phyloP scores from a whole-genome alignment of 2,329 filamentous ascomycete species.

The Aspergillus puulaauensis region DNA sequence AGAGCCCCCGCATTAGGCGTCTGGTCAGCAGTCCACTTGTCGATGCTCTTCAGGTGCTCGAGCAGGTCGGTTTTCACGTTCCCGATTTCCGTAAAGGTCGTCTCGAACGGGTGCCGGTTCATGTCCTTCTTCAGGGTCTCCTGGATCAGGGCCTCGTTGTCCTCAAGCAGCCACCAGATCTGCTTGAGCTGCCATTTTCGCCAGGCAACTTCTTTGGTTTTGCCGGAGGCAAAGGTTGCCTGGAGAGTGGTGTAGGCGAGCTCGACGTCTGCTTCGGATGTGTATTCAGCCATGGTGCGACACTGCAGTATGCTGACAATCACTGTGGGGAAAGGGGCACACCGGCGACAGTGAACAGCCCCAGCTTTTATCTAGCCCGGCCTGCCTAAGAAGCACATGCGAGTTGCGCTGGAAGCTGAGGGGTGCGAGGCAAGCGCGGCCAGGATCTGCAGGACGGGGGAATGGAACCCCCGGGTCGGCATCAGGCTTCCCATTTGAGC shows the following conservation, averaged over 20 bases:
- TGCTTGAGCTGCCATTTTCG: constrained; percentile 45
- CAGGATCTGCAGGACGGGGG: neutral
- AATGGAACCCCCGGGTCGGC: neutral
- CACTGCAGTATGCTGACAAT: neutral
- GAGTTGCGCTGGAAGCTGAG: neutral
- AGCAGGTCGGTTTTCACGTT: constrained; percentile 38
- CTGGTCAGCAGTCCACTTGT: constrained; percentile 43
- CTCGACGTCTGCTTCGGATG: constrained; percentile 1
- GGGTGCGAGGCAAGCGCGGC: neutral
- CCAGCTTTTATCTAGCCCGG: too few species aligned
- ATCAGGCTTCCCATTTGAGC: neutral
- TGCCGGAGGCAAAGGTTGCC: constrained; percentile 28
- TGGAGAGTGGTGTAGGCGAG: constrained; percentile 5
- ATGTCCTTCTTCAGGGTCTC: constrained; percentile 38
- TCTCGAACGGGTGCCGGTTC: constrained; percentile 36
- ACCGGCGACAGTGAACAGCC: too few species aligned
- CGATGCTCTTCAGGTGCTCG: constrained; percentile 38
- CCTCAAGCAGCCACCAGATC: constrained; percentile 43
- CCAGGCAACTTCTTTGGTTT: constrained; percentile 40
- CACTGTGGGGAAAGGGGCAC: too few species aligned
- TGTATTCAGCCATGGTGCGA: constrained; percentile 2
- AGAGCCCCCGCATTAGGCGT: constrained; percentile 25
- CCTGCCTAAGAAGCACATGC: neutral
- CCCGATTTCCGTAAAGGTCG: constrained; percentile 30
- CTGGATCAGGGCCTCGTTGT: constrained; percentile 36